Percentiles rank a stretch among this genome's conserved stretches.
These are phyloP conservation scores for Staphylotrichum longicolle DNA, from an alignment of 495 filamentous ascomycete genomes.

Conservation along the genomic window DNA sequence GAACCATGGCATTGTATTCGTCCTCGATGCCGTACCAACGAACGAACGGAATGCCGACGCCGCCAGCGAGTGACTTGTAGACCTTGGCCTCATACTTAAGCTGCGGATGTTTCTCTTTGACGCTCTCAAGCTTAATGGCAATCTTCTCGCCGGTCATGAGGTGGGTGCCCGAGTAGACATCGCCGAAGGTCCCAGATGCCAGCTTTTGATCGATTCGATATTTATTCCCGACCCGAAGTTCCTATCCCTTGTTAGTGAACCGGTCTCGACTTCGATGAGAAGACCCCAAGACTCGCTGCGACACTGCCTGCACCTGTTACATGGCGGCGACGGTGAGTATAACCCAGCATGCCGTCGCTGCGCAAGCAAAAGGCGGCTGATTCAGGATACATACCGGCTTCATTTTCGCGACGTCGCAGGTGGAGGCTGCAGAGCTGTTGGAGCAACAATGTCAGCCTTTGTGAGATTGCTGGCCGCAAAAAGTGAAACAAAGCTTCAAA, in stretches of 20 bases:
- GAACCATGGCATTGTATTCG: conserved; percentile 99
- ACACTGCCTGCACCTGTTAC: conserved; percentile 2
- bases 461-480: not conserved
- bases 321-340: not conserved
- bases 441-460: conserved; percentile 5
- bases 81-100: conserved; percentile 99
- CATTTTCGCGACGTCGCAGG: conserved; percentile 33
- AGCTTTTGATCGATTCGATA: conserved; percentile 99
- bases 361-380: conserved; percentile 1
- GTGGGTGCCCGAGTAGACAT: conserved; percentile 99
- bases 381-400: conserved; percentile 43
- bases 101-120: conserved; percentile 99
- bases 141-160: conserved; percentile 99
- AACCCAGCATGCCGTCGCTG: no score
- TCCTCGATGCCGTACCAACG: conserved; percentile 99
- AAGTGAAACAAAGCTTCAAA: conserved; percentile 2
- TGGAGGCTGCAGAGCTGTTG: not conserved
- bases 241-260: conserved; percentile 50
- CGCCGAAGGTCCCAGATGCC: conserved; percentile 96
- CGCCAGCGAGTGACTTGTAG: conserved; percentile 98
- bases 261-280: not conserved
- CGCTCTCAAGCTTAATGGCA: conserved; percentile 98
- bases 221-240: conserved; percentile 99
- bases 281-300: conserved; percentile 2
- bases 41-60: conserved; percentile 98